phyloP scores from a whole-genome alignment of 352 stramenopile genomes.

The Pythium aquatile region DNA sequence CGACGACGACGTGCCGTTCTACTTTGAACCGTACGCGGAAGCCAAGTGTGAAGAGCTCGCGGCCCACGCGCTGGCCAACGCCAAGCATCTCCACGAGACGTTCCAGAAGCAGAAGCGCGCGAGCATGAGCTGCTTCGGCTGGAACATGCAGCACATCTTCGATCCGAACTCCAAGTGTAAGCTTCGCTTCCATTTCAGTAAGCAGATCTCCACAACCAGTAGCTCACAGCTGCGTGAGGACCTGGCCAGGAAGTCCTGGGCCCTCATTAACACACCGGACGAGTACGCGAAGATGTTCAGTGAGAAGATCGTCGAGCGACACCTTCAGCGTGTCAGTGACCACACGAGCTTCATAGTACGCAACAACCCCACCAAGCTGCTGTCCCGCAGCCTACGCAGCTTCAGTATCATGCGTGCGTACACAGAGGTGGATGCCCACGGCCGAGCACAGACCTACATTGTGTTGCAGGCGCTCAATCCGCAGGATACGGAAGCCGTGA shows the following conservation, averaged over 20 bases:
- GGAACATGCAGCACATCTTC: constrained; percentile 30
- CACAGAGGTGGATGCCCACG: constrained; percentile 30
- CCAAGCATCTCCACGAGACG: constrained; percentile 19
- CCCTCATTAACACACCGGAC: constrained; percentile 38
- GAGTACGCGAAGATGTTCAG: constrained; percentile 40
- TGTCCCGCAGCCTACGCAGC: constrained; percentile 19
- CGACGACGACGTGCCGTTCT: constrained; percentile 41
- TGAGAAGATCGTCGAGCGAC: constrained; percentile 31
- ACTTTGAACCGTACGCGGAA: constrained; percentile 38
- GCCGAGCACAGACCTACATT: constrained; percentile 30
- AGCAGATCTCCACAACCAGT: constrained; percentile 24
- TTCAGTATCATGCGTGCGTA: constrained; percentile 41
- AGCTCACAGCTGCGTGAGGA: constrained; percentile 25
- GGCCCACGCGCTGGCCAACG: constrained; percentile 26
- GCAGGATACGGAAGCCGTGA: constrained; percentile 19
- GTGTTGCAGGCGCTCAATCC: constrained; percentile 34
- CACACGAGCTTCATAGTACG: constrained; percentile 42
- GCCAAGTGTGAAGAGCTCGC: constrained; percentile 28
- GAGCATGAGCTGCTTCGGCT: constrained; percentile 35
- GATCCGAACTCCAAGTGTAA: constrained; percentile 3
- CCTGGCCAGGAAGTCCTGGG: constrained; percentile 32
- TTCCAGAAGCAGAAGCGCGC: too few species aligned
- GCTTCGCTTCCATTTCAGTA: constrained; percentile 45
- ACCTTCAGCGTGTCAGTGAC: constrained; percentile 40
- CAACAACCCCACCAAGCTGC: constrained; percentile 30